Evolutionary conservation across 2,329 filamentous ascomycete genomes (phyloP).

Genomic region (Basipetospora chlamydospora): DNA sequence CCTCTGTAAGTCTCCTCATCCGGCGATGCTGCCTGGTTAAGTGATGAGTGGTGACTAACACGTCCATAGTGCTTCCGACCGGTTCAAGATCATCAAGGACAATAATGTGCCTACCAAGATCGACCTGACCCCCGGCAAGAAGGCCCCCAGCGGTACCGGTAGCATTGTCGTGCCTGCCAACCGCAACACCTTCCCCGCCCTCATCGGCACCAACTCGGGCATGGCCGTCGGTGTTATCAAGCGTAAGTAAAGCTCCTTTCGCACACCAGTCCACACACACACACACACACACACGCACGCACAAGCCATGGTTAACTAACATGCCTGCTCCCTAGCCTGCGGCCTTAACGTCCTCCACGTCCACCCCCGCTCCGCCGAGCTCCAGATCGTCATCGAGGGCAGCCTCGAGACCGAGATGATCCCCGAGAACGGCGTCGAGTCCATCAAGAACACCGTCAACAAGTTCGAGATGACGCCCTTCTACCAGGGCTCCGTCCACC

Average conservation of each 20-base stretch:
- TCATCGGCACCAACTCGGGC: slow-evolving; percentile 31
- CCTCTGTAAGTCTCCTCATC: slow-evolving; percentile 6
- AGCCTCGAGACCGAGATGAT: slow-evolving; percentile 35
- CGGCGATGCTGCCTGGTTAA: background rate
- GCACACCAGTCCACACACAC: too few species aligned
- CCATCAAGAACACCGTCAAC: slow-evolving; percentile 25
- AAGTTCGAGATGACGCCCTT: slow-evolving; percentile 37
- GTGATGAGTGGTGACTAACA: background rate
- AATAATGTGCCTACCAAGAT: slow-evolving; percentile 26
- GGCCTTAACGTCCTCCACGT: slow-evolving; percentile 43
- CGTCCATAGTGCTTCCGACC: slow-evolving; percentile 19
- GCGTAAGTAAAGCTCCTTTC: slow-evolving; percentile 14
- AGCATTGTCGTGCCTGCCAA: slow-evolving; percentile 30
- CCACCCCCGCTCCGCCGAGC: slow-evolving; percentile 37
- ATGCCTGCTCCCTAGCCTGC: slow-evolving; percentile 20
- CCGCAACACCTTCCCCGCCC: slow-evolving; percentile 37
- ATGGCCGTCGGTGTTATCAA: slow-evolving; percentile 37
- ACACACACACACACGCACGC: too few species aligned
- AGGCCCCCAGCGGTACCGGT: slow-evolving; percentile 29
- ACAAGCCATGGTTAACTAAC: too few species aligned
- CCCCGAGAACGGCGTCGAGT: slow-evolving; percentile 35
- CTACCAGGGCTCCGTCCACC: slow-evolving; percentile 39
- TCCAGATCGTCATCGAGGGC: slow-evolving; percentile 35
- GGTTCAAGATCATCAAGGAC: slow-evolving; percentile 22
- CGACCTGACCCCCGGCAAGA: slow-evolving; percentile 28